Conservation (phyloP, 495 filamentous ascomycete species). For the Podospora appendiculata region DNA sequence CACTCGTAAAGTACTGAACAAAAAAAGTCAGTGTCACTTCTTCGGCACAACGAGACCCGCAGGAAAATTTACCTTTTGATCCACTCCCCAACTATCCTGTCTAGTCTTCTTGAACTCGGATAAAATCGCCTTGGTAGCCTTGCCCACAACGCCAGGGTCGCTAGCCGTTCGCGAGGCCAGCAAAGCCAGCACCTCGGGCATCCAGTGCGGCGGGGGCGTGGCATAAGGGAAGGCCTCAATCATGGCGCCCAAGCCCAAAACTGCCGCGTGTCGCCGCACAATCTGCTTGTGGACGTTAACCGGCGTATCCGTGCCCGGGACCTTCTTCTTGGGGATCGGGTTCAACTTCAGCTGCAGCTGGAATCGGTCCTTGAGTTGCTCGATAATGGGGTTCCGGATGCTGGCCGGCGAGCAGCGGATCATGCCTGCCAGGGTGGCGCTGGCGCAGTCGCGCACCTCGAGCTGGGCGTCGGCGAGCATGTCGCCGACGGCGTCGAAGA, state of each 20-base stretch:
- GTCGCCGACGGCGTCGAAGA: constrained; percentile 83
- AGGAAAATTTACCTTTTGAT: constrained; percentile 70
- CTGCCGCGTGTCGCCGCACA: constrained; percentile 79
- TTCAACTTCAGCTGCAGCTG: constrained; percentile 67
- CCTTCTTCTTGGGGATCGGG: constrained; percentile 70
- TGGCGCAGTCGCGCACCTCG: constrained; percentile 90
- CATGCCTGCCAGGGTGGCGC: constrained; percentile 91
- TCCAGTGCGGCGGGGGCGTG: constrained; percentile 85
- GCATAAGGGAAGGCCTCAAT: constrained; percentile 96
- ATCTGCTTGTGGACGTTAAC: constrained; percentile 70
- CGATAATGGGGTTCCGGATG: constrained; percentile 69
- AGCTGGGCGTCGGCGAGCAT: constrained; percentile 92
- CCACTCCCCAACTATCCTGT: constrained; percentile 97
- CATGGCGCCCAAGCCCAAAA: constrained; percentile 82
- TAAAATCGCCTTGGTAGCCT: constrained; percentile 92
- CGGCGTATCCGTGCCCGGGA: constrained; percentile 67
- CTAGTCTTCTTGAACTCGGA: constrained; percentile 99
- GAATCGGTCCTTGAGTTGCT: constrained; percentile 69
- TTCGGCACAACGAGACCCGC: too few relatives aligned
- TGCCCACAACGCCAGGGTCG: constrained; percentile 88
- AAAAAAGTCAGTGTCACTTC: constrained; percentile 12
- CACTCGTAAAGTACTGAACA: constrained; percentile 74
- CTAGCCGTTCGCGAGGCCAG: constrained; percentile 77
- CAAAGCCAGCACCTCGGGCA: constrained; percentile 85
- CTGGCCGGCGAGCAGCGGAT: constrained; percentile 88